A percentile compares a stretch with the other conserved stretches of the same genome.
phyloP scores from a whole-genome alignment of 164 flowering plant species.

The Vitis labrusca region DNA sequence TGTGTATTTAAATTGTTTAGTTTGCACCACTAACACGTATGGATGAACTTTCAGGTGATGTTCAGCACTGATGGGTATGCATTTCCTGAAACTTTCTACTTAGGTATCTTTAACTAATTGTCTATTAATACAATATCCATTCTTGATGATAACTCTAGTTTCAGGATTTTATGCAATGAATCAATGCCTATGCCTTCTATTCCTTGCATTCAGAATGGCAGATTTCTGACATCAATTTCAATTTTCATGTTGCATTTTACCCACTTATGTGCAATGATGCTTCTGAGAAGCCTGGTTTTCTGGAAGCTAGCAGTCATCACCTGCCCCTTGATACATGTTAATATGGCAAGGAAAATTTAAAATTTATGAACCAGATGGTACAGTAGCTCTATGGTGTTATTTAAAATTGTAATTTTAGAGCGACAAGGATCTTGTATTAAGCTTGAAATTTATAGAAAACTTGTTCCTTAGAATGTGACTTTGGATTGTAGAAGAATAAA shows the following conservation, averaged over 20 bases:
- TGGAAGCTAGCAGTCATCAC: not conserved
- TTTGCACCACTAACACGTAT: conserved; percentile 1
- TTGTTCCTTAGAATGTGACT: too few species aligned
- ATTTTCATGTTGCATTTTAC: not conserved
- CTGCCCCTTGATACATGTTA: not conserved
- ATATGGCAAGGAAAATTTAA: not conserved
- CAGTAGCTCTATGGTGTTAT: not conserved
- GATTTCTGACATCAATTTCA: not conserved
- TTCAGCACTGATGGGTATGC: conserved; percentile 97
- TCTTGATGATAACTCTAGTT: conserved; percentile 1
- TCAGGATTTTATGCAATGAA: too few species aligned
- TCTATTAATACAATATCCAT: not conserved
- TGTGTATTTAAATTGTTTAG: not conserved
- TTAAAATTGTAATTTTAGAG: not conserved
- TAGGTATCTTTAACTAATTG: conserved; percentile 51
- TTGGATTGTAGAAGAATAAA: too few species aligned
- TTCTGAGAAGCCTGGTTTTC: not conserved
- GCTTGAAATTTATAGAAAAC: not conserved
- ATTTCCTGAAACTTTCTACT: conserved; percentile 83
- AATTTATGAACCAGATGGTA: not conserved
- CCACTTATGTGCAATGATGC: not conserved
- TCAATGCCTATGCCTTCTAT: not conserved
- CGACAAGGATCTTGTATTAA: not conserved
- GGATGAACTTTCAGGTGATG: conserved; percentile 70
- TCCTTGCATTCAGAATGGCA: too few species aligned